Evolutionary conservation across 164 flowering plant genomes (phyloP).

Genomic region (Aristolochia californica): DNA sequence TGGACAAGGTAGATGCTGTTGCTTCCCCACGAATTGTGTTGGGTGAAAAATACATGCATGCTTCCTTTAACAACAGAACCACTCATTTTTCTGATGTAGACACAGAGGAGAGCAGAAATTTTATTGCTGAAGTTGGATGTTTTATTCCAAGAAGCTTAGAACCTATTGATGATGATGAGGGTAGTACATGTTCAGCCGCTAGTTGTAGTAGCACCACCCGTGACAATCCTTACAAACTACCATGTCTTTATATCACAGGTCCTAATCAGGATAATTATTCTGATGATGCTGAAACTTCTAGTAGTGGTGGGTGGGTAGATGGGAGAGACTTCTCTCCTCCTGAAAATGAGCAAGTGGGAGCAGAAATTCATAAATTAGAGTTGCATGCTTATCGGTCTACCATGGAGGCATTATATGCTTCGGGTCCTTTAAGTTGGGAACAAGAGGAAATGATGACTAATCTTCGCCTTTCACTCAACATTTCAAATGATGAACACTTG

Average conservation of each 20-base stretch:
- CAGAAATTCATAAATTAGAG: slow-evolving; percentile 66
- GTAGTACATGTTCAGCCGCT: slow-evolving; percentile 61
- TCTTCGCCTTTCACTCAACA: slow-evolving; percentile 70
- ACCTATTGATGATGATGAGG: slow-evolving; percentile 28
- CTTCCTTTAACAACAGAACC: slow-evolving; percentile 32
- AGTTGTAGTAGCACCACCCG: slow-evolving; percentile 54
- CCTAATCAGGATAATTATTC: slow-evolving; percentile 26
- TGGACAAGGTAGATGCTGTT: slow-evolving; percentile 48
- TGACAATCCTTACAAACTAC: slow-evolving; percentile 16
- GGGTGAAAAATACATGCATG: slow-evolving; percentile 41
- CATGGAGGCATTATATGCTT: slow-evolving; percentile 72
- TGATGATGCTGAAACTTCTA: too few relatives aligned
- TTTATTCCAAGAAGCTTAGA: slow-evolving; percentile 26
- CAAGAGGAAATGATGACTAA: slow-evolving; percentile 70
- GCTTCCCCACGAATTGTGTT: slow-evolving; percentile 33
- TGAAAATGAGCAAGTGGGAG: slow-evolving; percentile 33
- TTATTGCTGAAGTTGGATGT: slow-evolving; percentile 25
- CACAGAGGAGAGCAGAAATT: slow-evolving; percentile 26
- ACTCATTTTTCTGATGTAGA: slow-evolving; percentile 30
- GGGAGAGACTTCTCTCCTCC: slow-evolving; percentile 30
- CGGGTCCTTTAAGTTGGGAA: slow-evolving; percentile 96
- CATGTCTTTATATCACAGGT: slow-evolving; percentile 14
- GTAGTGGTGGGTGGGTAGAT: slow-evolving; percentile 15
- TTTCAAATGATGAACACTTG: slow-evolving; percentile 93
- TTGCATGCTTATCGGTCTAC: slow-evolving; percentile 82